Evolutionary conservation across 768 basidiomycete species (phyloP), one percentile per base, ranked within the genome.

Genomic region (Amanita pseudoporphyria): DNA sequence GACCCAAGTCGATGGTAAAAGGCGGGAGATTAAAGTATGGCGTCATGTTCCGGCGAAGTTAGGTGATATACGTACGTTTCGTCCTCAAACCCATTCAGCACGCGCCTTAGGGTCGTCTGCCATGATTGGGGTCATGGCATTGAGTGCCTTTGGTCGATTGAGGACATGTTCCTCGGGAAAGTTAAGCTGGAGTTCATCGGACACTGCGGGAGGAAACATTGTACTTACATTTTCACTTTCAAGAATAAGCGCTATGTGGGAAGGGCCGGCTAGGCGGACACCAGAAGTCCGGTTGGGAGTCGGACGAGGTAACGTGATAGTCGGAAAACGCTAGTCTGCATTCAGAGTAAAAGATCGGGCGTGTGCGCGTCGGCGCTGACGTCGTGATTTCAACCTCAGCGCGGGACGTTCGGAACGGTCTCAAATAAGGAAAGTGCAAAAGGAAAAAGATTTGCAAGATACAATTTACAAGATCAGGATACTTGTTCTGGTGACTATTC

Each of bases 41-140:
- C 47, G 47, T 49, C 47, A 49, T 49, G 3, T 30, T 31, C 26
- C 19, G 38, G n/a, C 19, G n/a, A 35, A 18, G 30, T 5, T 35
- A 24, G 22, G 45, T 18, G 36, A 37, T 9, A 32, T 28, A 32
- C 74, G 13, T 58, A 86, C 87, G 82, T 72, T 47, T 88, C 84
- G 1, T 73, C 65, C 54, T 88, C 84, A 57, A 89, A 88, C 85
- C 86, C 89, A 52, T 78, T 69, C 26, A 89, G 61, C 4, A 83
- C 58, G 1, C 45, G 53, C 32, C 71, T 63, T 22, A 88, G 60
- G n/a, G 61, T 82, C 82, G 1, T 61, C 54, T 13, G 67, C 57
- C 72, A 89, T 79, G 5, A 63, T 67, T 6, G 77, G 74, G 0
- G 79, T 78, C 71, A 92, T 76, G 1, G 90, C 86, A 58, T 93